Conservation (phyloP, 805 yeast species). For the Candida alai region DNA sequence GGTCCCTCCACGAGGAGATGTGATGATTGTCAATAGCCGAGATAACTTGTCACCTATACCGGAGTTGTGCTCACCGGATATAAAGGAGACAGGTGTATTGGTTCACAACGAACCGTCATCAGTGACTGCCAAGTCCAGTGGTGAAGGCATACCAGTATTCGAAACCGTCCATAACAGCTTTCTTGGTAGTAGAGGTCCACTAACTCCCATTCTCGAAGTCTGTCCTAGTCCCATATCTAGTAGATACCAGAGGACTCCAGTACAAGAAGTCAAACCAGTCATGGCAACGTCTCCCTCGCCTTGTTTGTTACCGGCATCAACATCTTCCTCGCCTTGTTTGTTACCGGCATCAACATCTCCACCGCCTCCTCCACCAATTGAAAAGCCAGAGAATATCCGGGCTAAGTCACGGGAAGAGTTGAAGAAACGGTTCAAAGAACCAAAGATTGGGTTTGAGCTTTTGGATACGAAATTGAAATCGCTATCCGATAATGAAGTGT, state of each 20-base stretch:
- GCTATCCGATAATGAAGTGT: not conserved
- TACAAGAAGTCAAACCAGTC: not conserved
- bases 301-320: not conserved
- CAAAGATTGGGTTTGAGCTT: too few relatives aligned
- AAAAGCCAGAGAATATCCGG: constrained; percentile 8
- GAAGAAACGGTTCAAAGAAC: not conserved
- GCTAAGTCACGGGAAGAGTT: constrained; percentile 2
- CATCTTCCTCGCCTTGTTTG: not conserved
- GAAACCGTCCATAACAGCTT: not conserved
- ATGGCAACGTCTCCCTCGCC: not conserved
- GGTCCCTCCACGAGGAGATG: constrained; percentile 14
- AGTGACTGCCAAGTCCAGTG: not conserved
- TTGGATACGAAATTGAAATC: too few relatives aligned
- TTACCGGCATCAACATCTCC: constrained; percentile 3
- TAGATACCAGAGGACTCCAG: not conserved
- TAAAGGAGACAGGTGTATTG: too few relatives aligned
- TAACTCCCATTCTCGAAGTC: not conserved
- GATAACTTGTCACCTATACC: not conserved
- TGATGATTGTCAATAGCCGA: constrained; percentile 6
- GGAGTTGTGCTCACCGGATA: constrained; percentile 1
- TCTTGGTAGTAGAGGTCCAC: not conserved
- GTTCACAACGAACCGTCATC: too few relatives aligned
- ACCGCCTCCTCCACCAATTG: constrained; percentile 11
- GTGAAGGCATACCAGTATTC: not conserved
- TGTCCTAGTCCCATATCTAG: not conserved